Conservation (phyloP, 2,329 filamentous ascomycete species). For the Lecanicillium sp. region DNA sequence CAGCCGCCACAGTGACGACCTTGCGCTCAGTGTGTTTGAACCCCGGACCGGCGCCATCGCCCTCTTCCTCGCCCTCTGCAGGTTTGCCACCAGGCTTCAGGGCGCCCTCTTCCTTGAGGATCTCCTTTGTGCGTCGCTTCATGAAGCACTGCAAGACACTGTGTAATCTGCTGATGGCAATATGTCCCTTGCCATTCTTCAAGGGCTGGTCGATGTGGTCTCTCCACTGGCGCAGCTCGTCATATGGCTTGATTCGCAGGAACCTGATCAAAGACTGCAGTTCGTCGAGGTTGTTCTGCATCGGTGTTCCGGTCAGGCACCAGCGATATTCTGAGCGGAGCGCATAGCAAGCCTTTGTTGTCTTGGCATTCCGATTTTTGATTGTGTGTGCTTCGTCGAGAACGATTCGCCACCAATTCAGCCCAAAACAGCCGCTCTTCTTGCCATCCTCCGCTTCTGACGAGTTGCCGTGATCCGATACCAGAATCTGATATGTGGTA, state of each 20-base stretch:
- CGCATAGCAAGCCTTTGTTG: conserved; percentile 85
- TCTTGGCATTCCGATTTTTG: conserved; percentile 96
- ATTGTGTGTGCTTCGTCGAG: conserved; percentile 96
- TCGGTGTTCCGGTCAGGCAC: conserved; percentile 93
- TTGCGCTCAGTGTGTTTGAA: conserved; percentile 93
- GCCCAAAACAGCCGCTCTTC: conserved; percentile 78
- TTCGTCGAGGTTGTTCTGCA: conserved; percentile 98
- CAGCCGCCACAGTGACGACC: conserved; percentile 70
- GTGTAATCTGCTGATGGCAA: conserved; percentile 83
- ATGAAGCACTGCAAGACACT: conserved; percentile 87
- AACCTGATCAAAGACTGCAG: conserved; percentile 91
- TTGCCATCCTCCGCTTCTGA: conserved; percentile 54
- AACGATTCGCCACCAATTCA: conserved; percentile 93
- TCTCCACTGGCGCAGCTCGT: conserved; percentile 81
- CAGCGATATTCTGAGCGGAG: conserved; percentile 83
- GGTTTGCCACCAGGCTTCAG: conserved; percentile 69
- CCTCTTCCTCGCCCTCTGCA: conserved; percentile 38
- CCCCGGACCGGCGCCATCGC: conserved; percentile 49
- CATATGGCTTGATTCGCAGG: conserved; percentile 84
- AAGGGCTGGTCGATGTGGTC: conserved; percentile 84
- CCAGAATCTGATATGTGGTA: conserved; percentile 92
- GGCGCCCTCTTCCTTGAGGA: conserved; percentile 82
- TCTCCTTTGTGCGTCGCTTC: conserved; percentile 96
- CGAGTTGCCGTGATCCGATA: conserved; percentile 77
- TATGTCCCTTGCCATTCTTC: conserved; percentile 81